Evolutionary conservation across 345 rosid species (phyloP).

Genomic region (Gossypium thurberi): DNA sequence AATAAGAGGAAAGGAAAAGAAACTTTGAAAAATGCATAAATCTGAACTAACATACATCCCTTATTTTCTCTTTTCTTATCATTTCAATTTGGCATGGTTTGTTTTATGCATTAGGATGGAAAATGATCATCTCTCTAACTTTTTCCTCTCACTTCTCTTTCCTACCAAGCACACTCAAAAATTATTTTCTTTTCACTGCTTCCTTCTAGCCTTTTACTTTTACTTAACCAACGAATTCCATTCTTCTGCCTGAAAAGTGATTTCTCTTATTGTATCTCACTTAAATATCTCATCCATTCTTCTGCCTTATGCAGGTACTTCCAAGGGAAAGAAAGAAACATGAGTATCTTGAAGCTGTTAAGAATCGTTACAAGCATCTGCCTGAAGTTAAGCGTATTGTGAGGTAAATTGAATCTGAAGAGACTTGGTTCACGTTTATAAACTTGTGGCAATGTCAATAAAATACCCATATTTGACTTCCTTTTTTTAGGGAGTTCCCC

Average conservation of each 20-base stretch:
- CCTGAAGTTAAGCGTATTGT: slow-evolving; percentile 82
- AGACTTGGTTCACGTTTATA: background rate
- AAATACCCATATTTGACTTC: background rate
- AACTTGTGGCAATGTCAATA: background rate
- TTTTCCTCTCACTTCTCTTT: too few relatives aligned
- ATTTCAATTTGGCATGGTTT: too few relatives aligned
- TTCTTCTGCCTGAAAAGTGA: background rate
- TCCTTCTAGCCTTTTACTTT: too few relatives aligned
- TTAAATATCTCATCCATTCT: background rate
- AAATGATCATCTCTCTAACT: too few relatives aligned
- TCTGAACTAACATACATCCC: too few relatives aligned
- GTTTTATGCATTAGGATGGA: too few relatives aligned
- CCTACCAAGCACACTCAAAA: too few relatives aligned
- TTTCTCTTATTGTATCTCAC: background rate
- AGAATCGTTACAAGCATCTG: slow-evolving; percentile 84
- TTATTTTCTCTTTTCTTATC: too few relatives aligned
- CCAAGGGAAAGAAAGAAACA: slow-evolving; percentile 87
- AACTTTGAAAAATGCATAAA: too few relatives aligned
- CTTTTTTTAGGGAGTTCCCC: background rate
- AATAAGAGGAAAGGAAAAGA: too few relatives aligned
- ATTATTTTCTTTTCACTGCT: too few relatives aligned
- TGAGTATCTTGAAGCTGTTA: slow-evolving; percentile 73
- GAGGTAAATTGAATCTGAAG: slow-evolving; percentile 40
- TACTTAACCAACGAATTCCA: too few relatives aligned
- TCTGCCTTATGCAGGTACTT: slow-evolving; percentile 42